Conservation (phyloP, 768 basidiomycete species). For the Candolleomyces eurysporus region DNA sequence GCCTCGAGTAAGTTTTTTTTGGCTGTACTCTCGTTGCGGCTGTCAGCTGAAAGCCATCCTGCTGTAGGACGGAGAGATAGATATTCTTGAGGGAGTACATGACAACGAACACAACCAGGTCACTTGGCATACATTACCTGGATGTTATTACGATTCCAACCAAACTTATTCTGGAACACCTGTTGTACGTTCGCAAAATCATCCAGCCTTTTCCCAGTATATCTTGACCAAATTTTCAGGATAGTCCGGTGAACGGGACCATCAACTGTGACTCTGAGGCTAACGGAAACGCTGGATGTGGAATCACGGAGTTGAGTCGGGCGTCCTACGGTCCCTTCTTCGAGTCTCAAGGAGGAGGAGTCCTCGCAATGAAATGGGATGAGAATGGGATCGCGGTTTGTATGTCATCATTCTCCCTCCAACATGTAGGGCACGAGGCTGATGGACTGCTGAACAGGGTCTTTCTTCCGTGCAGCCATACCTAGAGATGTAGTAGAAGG, state of each 20-base stretch:
- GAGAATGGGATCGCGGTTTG: constrained; percentile 73
- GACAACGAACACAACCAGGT: constrained; percentile 84
- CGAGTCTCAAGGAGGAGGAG: constrained; percentile 77
- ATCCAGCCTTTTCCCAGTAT: background rate
- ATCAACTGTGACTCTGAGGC: constrained; percentile 48
- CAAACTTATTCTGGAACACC: constrained; percentile 17
- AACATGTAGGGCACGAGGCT: constrained; percentile 5
- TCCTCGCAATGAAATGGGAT: constrained; percentile 91
- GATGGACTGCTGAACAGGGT: constrained; percentile 46
- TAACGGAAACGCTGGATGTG: constrained; percentile 70
- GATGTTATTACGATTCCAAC: constrained; percentile 7
- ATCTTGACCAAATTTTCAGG: background rate
- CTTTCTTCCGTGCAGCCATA: constrained; percentile 78
- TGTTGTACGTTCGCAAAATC: constrained; percentile 9
- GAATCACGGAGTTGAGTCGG: constrained; percentile 73
- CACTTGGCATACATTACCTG: constrained; percentile 64
- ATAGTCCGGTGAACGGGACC: constrained; percentile 31
- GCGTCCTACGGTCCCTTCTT: constrained; percentile 85
- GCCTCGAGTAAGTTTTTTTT: constrained; percentile 1
- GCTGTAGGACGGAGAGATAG: constrained; percentile 59
- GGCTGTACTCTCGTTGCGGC: background rate
- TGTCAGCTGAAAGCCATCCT: background rate
- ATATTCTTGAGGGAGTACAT: constrained; percentile 83
- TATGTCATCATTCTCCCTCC: constrained; percentile 33
- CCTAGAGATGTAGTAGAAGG: constrained; percentile 64